Percentiles rank a stretch among this genome's conserved stretches.
phyloP scores from a whole-genome alignment of 2,329 filamentous ascomycete genomes.

The Epicoccum nigrum region DNA sequence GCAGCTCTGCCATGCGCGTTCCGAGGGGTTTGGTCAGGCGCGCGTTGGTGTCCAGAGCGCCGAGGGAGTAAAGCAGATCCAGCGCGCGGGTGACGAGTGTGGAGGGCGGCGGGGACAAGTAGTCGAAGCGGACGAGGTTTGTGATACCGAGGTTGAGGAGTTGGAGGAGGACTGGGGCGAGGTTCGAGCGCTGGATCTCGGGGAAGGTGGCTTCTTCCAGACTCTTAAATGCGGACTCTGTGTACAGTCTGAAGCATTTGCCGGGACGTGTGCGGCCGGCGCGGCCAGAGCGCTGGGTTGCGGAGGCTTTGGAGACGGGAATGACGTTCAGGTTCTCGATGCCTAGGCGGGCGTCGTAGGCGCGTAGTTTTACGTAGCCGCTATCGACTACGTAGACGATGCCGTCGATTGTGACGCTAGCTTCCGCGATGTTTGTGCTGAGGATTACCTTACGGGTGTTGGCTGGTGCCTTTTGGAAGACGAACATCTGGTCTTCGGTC shows the following conservation, averaged over 20 bases:
- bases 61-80: slow-evolving; percentile 84
- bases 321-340: slow-evolving; percentile 87
- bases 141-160: slow-evolving; percentile 95
- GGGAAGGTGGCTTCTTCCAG: slow-evolving; percentile 78
- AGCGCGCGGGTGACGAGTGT: slow-evolving; percentile 84
- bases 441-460: slow-evolving; percentile 90
- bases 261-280: slow-evolving; percentile 88
- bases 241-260: slow-evolving; percentile 94
- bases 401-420: slow-evolving; percentile 89
- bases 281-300: slow-evolving; percentile 87
- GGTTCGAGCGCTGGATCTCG: slow-evolving; percentile 90
- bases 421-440: slow-evolving; percentile 95
- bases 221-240: slow-evolving; percentile 70
- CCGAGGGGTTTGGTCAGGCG: slow-evolving; percentile 91
- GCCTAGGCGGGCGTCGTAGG: slow-evolving; percentile 81
- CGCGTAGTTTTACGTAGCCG: slow-evolving; percentile 88
- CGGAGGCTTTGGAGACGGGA: slow-evolving; percentile 86
- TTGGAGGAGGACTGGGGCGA: slow-evolving; percentile 86
- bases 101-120: slow-evolving; percentile 82
- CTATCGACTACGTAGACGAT: slow-evolving; percentile 90
- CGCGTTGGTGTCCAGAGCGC: slow-evolving; percentile 85
- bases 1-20: slow-evolving; percentile 87
- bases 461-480: slow-evolving; percentile 83
- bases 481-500: slow-evolving; percentile 91
- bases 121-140: slow-evolving; percentile 90